Evolutionary conservation across 768 basidiomycete genomes (phyloP).

Genomic region (Rhodotorula taiwanensis): DNA sequence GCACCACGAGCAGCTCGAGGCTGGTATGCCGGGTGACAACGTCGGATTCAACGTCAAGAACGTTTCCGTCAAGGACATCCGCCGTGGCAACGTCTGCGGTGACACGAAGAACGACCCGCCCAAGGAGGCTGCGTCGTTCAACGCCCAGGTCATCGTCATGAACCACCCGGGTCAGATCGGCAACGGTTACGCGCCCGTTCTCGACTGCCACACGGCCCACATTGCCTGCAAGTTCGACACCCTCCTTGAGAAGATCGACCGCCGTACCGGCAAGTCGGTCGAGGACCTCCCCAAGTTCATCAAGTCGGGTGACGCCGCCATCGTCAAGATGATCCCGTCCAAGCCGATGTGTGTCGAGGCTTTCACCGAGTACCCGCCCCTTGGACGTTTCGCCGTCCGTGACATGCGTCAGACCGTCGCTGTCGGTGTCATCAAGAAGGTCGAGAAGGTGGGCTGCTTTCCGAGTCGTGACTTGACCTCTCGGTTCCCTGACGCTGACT

Average conservation of each 20-base stretch:
- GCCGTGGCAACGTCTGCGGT: slow-evolving; percentile 97
- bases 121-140: slow-evolving; percentile 98
- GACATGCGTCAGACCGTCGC: slow-evolving; percentile 97
- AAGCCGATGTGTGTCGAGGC: slow-evolving; percentile 42
- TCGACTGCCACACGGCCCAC: slow-evolving; percentile 99
- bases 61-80: slow-evolving; percentile 99
- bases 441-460: slow-evolving; percentile 58
- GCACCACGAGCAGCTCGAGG: slow-evolving; percentile 89
- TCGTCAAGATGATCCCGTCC: slow-evolving; percentile 61
- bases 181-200: slow-evolving; percentile 96
- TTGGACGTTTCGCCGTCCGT: slow-evolving; percentile 98
- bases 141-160: slow-evolving; percentile 98
- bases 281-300: slow-evolving; percentile 89
- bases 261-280: slow-evolving; percentile 89
- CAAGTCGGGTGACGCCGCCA: slow-evolving; percentile 99
- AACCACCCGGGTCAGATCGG: slow-evolving; percentile 99
- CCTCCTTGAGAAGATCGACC: slow-evolving; percentile 98
- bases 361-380: slow-evolving; percentile 70
- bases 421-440: slow-evolving; percentile 73
- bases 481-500: too few relatives aligned
- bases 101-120: slow-evolving; percentile 99
- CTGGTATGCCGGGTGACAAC: slow-evolving; percentile 96
- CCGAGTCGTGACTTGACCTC: too few relatives aligned
- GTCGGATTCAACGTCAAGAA: slow-evolving; percentile 66
- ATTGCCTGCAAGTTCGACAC: slow-evolving; percentile 86